phyloP scores from a whole-genome alignment of 78 protist species.

The slime mould (Dictyostelium discoideum) region DNA sequence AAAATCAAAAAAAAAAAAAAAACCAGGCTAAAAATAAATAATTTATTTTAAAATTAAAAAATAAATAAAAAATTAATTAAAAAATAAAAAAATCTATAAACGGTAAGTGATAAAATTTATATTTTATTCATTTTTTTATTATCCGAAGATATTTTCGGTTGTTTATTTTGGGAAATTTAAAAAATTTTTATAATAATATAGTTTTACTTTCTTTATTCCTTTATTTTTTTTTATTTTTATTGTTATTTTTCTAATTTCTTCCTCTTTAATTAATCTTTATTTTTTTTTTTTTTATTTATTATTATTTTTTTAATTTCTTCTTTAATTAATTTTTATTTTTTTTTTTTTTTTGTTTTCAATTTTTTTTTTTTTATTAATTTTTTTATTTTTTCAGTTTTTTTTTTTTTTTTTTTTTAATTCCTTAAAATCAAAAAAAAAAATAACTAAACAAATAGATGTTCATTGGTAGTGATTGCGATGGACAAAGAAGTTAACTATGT shows the following conservation, averaged over 20 bases:
- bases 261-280: not conserved
- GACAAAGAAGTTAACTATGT: constrained; percentile 35
- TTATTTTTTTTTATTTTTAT: too few relatives aligned
- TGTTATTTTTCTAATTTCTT: not conserved
- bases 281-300: not conserved
- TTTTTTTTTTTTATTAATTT: not conserved
- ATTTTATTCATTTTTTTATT: too few relatives aligned
- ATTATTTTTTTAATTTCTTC: not conserved
- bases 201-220: too few relatives aligned
- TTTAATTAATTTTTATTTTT: not conserved
- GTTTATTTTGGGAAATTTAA: too few relatives aligned
- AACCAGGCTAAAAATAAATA: not conserved
- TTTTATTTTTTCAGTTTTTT: not conserved
- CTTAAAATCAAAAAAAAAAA: not conserved
- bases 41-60: too few relatives aligned
- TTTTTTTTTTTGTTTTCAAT: not conserved
- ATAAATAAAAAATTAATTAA: too few relatives aligned
- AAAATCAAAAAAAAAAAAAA: not conserved
- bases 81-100: too few relatives aligned
- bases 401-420: not conserved
- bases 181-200: too few relatives aligned
- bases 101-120: too few relatives aligned
- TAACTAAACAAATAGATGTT: not conserved
- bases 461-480: not conserved
- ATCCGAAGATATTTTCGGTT: too few relatives aligned